A percentile compares a stretch with the other conserved stretches of the same genome.
These are phyloP conservation scores for Candida parachauliodes DNA, from an alignment of 805 yeast genomes.

Conservation along the genomic window DNA sequence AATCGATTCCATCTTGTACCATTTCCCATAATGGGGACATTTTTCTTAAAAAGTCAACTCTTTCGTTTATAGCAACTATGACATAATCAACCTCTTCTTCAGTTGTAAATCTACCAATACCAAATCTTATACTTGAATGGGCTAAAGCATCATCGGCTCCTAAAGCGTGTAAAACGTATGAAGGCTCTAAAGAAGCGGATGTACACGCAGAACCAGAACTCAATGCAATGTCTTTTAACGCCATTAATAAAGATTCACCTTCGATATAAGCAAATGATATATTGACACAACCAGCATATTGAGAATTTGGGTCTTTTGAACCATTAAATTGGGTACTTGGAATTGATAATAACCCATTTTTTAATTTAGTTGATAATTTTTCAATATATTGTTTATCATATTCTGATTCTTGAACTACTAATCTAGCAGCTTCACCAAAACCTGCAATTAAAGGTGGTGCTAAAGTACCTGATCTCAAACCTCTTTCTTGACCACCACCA, in stretches of 20 bases:
- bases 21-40: conserved; percentile 97
- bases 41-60: conserved; percentile 89
- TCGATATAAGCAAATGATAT: conserved; percentile 96
- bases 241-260: conserved; percentile 97
- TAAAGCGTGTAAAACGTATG: conserved; percentile 91
- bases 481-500: conserved; percentile 99
- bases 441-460: conserved; percentile 97
- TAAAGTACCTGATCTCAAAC: conserved; percentile 92
- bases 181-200: conserved; percentile 96
- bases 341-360: conserved; percentile 67
- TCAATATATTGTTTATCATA: conserved; percentile 71
- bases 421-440: conserved; percentile 94
- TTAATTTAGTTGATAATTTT: conserved; percentile 68
- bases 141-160: conserved; percentile 99
- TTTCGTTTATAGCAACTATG: conserved; percentile 77
- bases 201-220: conserved; percentile 98
- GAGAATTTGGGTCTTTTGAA: conserved; percentile 47
- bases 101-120: conserved; percentile 95
- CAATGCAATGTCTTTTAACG: conserved; percentile 92
- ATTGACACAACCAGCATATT: conserved; percentile 92
- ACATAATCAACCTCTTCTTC: conserved; percentile 96
- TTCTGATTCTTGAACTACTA: conserved; percentile 68
- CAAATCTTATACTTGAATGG: conserved; percentile 96
- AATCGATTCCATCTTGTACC: conserved; percentile 98
- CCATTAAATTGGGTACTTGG: conserved; percentile 93